Evolutionary conservation across 1,139 yeast genomes (phyloP), one percentile per base, ranked within the genome.

Genomic region (Pichia kudriavzevii): DNA sequence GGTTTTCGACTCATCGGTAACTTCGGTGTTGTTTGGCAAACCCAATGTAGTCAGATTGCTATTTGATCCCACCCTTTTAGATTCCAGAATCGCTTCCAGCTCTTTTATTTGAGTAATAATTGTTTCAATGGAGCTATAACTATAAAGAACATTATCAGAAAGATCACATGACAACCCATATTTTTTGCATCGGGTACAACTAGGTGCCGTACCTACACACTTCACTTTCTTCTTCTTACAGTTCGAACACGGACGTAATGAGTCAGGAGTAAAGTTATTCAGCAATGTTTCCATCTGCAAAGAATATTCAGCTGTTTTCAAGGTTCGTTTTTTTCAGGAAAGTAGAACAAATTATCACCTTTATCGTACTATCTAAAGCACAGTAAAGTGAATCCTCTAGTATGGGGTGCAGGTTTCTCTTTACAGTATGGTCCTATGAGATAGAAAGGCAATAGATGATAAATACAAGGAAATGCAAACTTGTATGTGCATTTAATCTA

Each of bases 221-320:
- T 45, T 47, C 5, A 47, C 47, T 21, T 47, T 47, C 21, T 47
- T 47, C n/a, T 30, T 23, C 28, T 45, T 46, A 35, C 51, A 47
- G 20, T 39, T 38, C 2, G 44, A 26, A 15, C 51, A 47, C 4
- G 51, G 42, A 13, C 36, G 39, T 12, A 35, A 35, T 13, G 42
- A 34, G 32, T 43, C 47, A 2, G 49, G 47, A 5, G 16, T 7
- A n/a, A 26, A 11, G 10, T 26, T 26, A 15, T n/a, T n/a, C n/a
- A n/a, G n/a, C n/a, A n/a, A n/a, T n/a, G n/a, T n/a, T n/a, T n/a
- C n/a, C n/a, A n/a, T n/a, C n/a, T n/a, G n/a, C n/a, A n/a, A n/a
- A n/a, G n/a, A n/a, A n/a, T n/a, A n/a, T n/a, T n/a, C n/a, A n/a
- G n/a, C n/a, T n/a, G n/a, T n/a, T n/a, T n/a, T n/a, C n/a, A n/a